These are phyloP conservation scores for Verticillium longisporum DNA, from an alignment of 2,329 filamentous ascomycete genomes.

Conservation along the genomic window DNA sequence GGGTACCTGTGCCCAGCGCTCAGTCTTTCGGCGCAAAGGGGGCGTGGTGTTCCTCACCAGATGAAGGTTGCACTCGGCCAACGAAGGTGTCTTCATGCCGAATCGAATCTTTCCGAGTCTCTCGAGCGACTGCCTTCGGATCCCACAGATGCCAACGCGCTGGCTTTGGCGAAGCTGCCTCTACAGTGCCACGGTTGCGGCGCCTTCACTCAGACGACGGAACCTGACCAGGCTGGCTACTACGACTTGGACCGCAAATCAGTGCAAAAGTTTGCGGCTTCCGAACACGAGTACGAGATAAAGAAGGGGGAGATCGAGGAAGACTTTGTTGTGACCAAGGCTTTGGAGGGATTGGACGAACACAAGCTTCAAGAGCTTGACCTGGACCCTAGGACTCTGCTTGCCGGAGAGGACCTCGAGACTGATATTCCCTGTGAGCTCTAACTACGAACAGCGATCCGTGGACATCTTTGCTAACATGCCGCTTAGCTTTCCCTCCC, in stretches of 20 bases:
- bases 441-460: neutral
- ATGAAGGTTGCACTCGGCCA: slow-evolving; percentile 6
- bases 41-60: neutral
- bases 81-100: slow-evolving; percentile 19
- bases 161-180: slow-evolving; percentile 32
- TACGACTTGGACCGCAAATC: slow-evolving; percentile 45
- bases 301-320: slow-evolving; percentile 21
- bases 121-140: neutral
- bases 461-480: neutral
- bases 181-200: slow-evolving; percentile 58
- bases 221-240: slow-evolving; percentile 47
- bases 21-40: slow-evolving; percentile 14
- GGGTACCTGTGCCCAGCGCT: slow-evolving; percentile 41
- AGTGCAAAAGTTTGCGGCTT: slow-evolving; percentile 39
- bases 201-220: slow-evolving; percentile 51
- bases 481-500: neutral
- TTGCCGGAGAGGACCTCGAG: slow-evolving; percentile 20
- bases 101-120: neutral
- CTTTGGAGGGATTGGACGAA: slow-evolving; percentile 33
- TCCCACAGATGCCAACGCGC: neutral
- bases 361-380: slow-evolving; percentile 37
- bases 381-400: slow-evolving; percentile 32
- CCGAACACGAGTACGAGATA: slow-evolving; percentile 15
- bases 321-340: slow-evolving; percentile 39
- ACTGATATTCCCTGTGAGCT: slow-evolving; percentile 3